phyloP scores from a whole-genome alignment of 1,139 yeast genomes.

The Debaryomycetaceae sp. region DNA sequence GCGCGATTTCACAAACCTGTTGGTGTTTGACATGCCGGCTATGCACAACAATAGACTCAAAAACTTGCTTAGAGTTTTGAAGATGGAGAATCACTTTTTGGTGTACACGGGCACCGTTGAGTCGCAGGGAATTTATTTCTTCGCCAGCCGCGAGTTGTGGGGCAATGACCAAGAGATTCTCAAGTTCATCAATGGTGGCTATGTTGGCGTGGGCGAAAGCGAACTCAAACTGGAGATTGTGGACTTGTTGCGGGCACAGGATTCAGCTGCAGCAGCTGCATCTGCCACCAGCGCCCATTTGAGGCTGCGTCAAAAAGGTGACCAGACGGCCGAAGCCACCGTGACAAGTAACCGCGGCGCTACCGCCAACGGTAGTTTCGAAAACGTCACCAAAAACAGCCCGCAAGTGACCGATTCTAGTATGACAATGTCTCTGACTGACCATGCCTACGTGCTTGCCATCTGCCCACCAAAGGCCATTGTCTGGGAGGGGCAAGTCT shows the following conservation, averaged over 20 bases:
- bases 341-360: constrained; percentile 3
- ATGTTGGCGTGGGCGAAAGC: constrained; percentile 33
- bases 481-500: constrained; percentile 84
- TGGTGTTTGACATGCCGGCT: constrained; percentile 55
- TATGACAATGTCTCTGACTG: no score
- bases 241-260: constrained; percentile 20
- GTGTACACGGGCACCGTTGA: constrained; percentile 74
- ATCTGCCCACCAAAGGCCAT: constrained; percentile 80
- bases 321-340: constrained; percentile 11
- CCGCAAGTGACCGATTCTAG: no score
- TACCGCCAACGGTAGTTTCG: constrained; percentile 9
- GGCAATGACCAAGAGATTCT: constrained; percentile 41
- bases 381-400: background rate
- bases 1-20: constrained; percentile 71
- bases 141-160: constrained; percentile 59
- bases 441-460: constrained; percentile 56
- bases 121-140: constrained; percentile 68
- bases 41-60: constrained; percentile 49
- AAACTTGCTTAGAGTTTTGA: constrained; percentile 52
- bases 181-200: constrained; percentile 40
- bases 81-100: constrained; percentile 68
- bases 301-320: constrained; percentile 16
- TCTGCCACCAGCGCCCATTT: no score
- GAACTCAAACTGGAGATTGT: constrained; percentile 26
- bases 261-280: constrained; percentile 10